Base-by-base conservation (phyloP, 2,329 filamentous ascomycete species). In the Orbilia ellipsospora region DNA sequence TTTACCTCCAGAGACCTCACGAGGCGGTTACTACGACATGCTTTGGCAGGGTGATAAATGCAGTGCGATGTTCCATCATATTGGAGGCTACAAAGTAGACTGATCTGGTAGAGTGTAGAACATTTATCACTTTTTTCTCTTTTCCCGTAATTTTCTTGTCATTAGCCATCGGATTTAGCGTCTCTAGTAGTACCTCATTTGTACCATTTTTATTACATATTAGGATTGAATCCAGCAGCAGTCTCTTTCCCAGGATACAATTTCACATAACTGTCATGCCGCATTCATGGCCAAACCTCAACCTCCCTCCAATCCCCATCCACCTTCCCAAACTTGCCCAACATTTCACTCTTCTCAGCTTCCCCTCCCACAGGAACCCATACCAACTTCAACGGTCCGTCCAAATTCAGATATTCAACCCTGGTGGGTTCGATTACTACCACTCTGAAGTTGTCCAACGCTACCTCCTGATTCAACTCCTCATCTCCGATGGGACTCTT, bases 381-480 rank as follows among this genome's bases (percentile, higher is more conserved):
- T 12, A 72, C 13, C 13, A 16, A 66, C 36, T 61, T 72, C 2
- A 42, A 48, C 6, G 65, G 54, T 6, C 4, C 26, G 23, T 62
- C 55, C 12, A 77, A 40, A 61, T 77, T 50, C 15, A 77, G 82
- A 77, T 85, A 84, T 81, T 92, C 89, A n/a, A 92, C 88, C 77
- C 87, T 86, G 56, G 88, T 86, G 0, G 96, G 89, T 59, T 89
- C 88, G 81, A 98, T 95, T 80, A 94, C 89, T 2, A 96, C 92
- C 0, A 97, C 92, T 61, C 94, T 84, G 81, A 91, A 92, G 80
- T 92, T 89, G 79, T 83, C 84, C 77, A 89, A 84, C 15, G 89
- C 88, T 73, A 88, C 82, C 10, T 83, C 79, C 78, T 97, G 93
- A 54, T 93, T 83, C 6, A 95, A 54, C n/a, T 72, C 52, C 5